Percentiles rank a stretch among this genome's conserved stretches.
Conservation (phyloP, 2,329 filamentous ascomycete genomes). For the Aspergillus brasiliensis region DNA sequence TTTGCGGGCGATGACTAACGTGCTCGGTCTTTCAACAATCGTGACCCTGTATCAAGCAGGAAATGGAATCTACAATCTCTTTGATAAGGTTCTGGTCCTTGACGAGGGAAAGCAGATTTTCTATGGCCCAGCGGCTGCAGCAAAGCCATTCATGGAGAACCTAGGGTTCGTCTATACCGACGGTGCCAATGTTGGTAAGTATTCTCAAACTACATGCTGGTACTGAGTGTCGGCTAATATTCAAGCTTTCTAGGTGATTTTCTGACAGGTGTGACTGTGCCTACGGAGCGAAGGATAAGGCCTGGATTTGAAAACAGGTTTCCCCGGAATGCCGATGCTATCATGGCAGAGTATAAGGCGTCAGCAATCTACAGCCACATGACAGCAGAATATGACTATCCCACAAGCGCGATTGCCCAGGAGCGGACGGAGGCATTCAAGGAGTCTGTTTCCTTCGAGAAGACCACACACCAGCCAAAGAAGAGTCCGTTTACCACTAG, state of each 20-base stretch:
- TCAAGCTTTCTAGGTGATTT: constrained; percentile 51
- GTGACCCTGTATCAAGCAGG: constrained; percentile 68
- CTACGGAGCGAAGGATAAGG: constrained; percentile 48
- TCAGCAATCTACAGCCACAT: constrained; percentile 55
- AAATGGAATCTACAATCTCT: constrained; percentile 66
- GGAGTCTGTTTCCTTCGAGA: constrained; percentile 56
- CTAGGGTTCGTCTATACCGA: constrained; percentile 64
- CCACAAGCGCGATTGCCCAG: constrained; percentile 50
- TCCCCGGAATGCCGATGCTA: constrained; percentile 43
- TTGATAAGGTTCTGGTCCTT: constrained; percentile 67
- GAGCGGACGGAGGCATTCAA: constrained; percentile 57
- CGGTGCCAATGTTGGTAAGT: constrained; percentile 59
- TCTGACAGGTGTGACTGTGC: constrained; percentile 65
- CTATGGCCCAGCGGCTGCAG: constrained; percentile 61
- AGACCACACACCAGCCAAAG: constrained; percentile 55
- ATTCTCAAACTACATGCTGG: neutral
- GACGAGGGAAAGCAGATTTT: constrained; percentile 66
- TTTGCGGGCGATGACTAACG: constrained; percentile 61
- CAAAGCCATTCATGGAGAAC: constrained; percentile 64
- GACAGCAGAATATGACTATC: constrained; percentile 60
- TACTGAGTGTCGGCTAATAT: neutral
- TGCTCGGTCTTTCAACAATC: constrained; percentile 58
- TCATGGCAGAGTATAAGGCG: constrained; percentile 54
- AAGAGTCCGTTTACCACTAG: constrained; percentile 58
- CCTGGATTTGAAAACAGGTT: constrained; percentile 45